Evolutionary conservation across 2,329 filamentous ascomycete genomes (phyloP).

Genomic region (Cordyceps tenuipes): DNA sequence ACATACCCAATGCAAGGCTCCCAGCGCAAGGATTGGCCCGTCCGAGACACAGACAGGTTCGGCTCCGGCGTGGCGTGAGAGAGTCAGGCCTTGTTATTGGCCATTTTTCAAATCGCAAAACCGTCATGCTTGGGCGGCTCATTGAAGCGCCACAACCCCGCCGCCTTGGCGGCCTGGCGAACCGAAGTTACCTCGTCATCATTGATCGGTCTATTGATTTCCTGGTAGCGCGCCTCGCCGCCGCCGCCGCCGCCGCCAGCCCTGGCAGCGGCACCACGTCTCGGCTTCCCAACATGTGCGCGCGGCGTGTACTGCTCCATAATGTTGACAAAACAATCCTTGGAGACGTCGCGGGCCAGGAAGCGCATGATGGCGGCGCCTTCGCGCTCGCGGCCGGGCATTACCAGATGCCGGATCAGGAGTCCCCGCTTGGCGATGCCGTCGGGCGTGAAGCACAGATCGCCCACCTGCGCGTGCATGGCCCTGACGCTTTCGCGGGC

Average conservation of each 20-base stretch:
- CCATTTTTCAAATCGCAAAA: constrained; percentile 31
- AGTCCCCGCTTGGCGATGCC: constrained; percentile 73
- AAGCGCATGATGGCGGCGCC: constrained; percentile 67
- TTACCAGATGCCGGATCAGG: constrained; percentile 67
- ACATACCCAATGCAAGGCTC: too few species aligned
- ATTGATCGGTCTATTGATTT: constrained; percentile 67
- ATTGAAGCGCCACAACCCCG: constrained; percentile 65
- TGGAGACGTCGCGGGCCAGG: constrained; percentile 57
- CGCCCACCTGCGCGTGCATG: constrained; percentile 76
- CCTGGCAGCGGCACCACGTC: constrained; percentile 10
- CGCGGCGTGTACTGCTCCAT: constrained; percentile 85
- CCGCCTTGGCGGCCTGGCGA: constrained; percentile 56
- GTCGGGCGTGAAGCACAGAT: constrained; percentile 73
- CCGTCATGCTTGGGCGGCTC: constrained; percentile 44
- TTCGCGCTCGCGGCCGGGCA: constrained; percentile 72
- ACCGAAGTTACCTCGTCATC: constrained; percentile 59
- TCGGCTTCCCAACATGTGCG: constrained; percentile 67
- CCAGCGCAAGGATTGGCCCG: too few species aligned
- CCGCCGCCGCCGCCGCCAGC: constrained; percentile 11
- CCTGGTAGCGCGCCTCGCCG: constrained; percentile 40
- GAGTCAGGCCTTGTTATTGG: background rate
- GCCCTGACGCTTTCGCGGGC: constrained; percentile 70
- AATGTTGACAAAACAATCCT: constrained; percentile 72
- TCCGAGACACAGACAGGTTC: too few species aligned
- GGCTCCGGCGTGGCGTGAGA: background rate